Evolutionary conservation across 352 stramenopile species (phyloP).

Genomic region (Thraustochytrium striatum): DNA sequence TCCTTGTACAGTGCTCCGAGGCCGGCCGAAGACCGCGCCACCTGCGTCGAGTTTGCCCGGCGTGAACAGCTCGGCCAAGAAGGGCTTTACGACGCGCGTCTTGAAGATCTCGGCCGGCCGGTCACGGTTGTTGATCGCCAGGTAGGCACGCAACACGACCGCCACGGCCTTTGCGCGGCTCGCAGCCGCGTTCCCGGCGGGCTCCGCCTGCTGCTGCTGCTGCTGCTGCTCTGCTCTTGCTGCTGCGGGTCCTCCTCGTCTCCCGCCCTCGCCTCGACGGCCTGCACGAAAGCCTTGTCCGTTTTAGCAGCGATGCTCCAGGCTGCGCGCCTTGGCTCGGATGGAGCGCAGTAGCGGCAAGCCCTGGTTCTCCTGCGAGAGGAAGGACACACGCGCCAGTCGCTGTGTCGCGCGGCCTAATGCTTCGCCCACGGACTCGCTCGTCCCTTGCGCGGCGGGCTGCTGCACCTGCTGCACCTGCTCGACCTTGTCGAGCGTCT

Average conservation of each 20-base stretch:
- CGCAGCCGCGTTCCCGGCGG: no score
- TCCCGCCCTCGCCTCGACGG: not conserved
- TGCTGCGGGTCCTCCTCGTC: not conserved
- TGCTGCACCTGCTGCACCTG: slow-evolving; percentile 29
- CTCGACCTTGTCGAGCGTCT: slow-evolving; percentile 39
- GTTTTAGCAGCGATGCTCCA: slow-evolving; percentile 41
- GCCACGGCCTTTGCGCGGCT: not conserved
- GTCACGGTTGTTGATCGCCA: slow-evolving; percentile 14
- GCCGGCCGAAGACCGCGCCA: not conserved
- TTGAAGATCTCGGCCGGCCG: not conserved
- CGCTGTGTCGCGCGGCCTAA: slow-evolving; percentile 23
- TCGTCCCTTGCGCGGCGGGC: no score
- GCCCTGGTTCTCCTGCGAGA: slow-evolving; percentile 21
- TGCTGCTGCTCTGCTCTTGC: no score
- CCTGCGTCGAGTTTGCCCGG: slow-evolving; percentile 24
- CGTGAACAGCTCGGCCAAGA: not conserved
- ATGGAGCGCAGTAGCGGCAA: slow-evolving; percentile 25
- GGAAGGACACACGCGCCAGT: slow-evolving; percentile 25
- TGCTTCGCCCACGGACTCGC: slow-evolving; percentile 17
- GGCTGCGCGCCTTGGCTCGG: slow-evolving; percentile 35
- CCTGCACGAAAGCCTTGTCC: slow-evolving; percentile 14
- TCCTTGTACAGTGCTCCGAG: not conserved
- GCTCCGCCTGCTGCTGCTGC: no score
- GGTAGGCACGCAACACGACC: slow-evolving; percentile 16
- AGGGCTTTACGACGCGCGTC: slow-evolving; percentile 5